A percentile compares a stretch with the other conserved stretches of the same genome.
These are phyloP conservation scores for Senna tora DNA, from an alignment of 306 rosid species.

Conservation along the genomic window DNA sequence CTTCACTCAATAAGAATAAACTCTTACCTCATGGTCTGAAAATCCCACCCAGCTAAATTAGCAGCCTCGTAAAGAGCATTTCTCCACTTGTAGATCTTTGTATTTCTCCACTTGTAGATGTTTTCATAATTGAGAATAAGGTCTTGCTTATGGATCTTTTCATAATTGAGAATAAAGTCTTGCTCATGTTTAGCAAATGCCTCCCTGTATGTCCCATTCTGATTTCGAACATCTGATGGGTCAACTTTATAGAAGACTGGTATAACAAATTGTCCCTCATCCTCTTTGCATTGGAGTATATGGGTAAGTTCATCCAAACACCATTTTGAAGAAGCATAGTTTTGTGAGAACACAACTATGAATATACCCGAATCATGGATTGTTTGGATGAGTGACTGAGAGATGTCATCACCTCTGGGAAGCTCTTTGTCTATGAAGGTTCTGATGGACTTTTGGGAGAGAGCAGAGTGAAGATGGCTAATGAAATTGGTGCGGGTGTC, in stretches of 20 bases:
- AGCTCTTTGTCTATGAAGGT: constrained; percentile 28
- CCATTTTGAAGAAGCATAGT: constrained; percentile 27
- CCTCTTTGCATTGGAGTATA: not conserved
- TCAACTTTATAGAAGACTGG: constrained; percentile 16
- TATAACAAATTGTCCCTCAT: constrained; percentile 10
- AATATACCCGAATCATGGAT: not conserved
- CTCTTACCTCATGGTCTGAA: not conserved
- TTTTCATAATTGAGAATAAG: not conserved
- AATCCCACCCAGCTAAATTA: constrained; percentile 25
- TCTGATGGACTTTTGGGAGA: not conserved
- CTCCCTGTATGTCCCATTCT: not conserved
- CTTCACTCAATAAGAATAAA: not conserved
- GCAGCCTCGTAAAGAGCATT: not conserved
- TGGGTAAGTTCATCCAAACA: constrained; percentile 27
- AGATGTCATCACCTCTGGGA: constrained; percentile 4
- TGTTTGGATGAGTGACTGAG: not conserved
- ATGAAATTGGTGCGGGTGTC: not conserved
- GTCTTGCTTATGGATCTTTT: not conserved
- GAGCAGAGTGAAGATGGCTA: not conserved
- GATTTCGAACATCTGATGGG: constrained; percentile 6
- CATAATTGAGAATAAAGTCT: not conserved
- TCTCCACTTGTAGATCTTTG: not conserved
- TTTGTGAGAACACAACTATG: not conserved
- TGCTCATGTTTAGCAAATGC: constrained; percentile 18
- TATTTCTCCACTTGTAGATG: too few species aligned